phyloP scores from a whole-genome alignment of 352 stramenopile species.

The Phytophthora agathidicida region DNA sequence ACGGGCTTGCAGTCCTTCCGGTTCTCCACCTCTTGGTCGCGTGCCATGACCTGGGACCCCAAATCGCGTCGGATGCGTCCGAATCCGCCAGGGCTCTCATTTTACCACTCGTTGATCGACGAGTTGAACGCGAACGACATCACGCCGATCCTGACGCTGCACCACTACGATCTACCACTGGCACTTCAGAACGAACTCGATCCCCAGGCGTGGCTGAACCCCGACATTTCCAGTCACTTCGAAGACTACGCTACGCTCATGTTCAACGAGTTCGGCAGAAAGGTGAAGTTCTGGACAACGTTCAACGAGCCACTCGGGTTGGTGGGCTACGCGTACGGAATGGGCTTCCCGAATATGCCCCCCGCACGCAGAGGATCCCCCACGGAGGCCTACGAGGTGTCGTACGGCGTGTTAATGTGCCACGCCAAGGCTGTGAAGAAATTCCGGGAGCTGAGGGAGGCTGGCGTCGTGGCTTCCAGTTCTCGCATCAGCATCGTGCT shows the following conservation, averaged over 20 bases:
- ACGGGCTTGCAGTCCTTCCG: slow-evolving; percentile 93
- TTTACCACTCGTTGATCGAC: slow-evolving; percentile 93
- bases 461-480: slow-evolving; percentile 31
- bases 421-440: slow-evolving; percentile 88
- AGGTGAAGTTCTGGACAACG: slow-evolving; percentile 94
- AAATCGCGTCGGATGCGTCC: slow-evolving; percentile 44
- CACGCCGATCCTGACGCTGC: slow-evolving; percentile 90
- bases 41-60: slow-evolving; percentile 84
- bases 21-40: slow-evolving; percentile 92
- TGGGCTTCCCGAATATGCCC: slow-evolving; percentile 50
- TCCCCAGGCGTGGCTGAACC: slow-evolving; percentile 52
- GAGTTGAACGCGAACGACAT: slow-evolving; percentile 78
- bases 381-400: slow-evolving; percentile 51
- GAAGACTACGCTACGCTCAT: slow-evolving; percentile 87
- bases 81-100: slow-evolving; percentile 88
- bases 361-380: slow-evolving; percentile 38
- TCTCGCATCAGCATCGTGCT: slow-evolving; percentile 94
- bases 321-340: slow-evolving; percentile 86
- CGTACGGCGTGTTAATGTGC: slow-evolving; percentile 91
- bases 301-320: slow-evolving; percentile 94
- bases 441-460: slow-evolving; percentile 80
- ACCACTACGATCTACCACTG: slow-evolving; percentile 95
- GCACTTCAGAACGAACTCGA: slow-evolving; percentile 75
- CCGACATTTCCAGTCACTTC: slow-evolving; percentile 66
- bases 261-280: slow-evolving; percentile 91